These are phyloP conservation scores for Cyclostephanos invisitatus DNA, from an alignment of 108 stramenopile genomes.

Conservation along the genomic window DNA sequence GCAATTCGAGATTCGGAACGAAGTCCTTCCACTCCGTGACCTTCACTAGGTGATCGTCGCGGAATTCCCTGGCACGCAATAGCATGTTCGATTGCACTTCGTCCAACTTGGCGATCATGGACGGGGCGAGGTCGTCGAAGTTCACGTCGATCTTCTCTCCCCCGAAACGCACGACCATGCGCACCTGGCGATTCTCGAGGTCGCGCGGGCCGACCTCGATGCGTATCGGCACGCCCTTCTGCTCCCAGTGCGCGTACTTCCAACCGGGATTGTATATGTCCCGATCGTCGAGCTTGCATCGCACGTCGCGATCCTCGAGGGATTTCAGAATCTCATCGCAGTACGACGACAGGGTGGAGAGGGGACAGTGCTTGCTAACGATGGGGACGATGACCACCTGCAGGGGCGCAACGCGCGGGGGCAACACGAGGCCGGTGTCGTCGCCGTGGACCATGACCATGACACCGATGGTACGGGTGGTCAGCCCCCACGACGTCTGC, in stretches of 20 bases:
- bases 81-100: conserved; percentile 93
- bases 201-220: conserved; percentile 98
- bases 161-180: conserved; percentile 87
- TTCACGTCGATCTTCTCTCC: conserved; percentile 85
- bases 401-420: conserved; percentile 94
- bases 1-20: conserved; percentile 93
- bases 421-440: conserved; percentile 97
- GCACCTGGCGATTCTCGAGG: conserved; percentile 78
- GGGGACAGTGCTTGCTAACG: conserved; percentile 81
- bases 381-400: conserved; percentile 98
- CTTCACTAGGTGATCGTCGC: conserved; percentile 89
- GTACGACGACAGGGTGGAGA: conserved; percentile 70
- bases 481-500: conserved; percentile 99
- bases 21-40: conserved; percentile 99
- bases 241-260: conserved; percentile 99
- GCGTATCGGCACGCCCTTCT: conserved; percentile 99
- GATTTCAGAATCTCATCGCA: conserved; percentile 69
- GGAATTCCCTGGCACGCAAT: conserved; percentile 80
- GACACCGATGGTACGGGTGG: conserved; percentile 98
- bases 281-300: conserved; percentile 94
- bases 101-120: conserved; percentile 67
- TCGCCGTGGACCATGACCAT: conserved; percentile 99
- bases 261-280: conserved; percentile 97
- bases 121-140: conserved; percentile 68
- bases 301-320: conserved; percentile 69